Conservation (phyloP, 2,329 filamentous ascomycete genomes). For the Beauveria sp. region DNA sequence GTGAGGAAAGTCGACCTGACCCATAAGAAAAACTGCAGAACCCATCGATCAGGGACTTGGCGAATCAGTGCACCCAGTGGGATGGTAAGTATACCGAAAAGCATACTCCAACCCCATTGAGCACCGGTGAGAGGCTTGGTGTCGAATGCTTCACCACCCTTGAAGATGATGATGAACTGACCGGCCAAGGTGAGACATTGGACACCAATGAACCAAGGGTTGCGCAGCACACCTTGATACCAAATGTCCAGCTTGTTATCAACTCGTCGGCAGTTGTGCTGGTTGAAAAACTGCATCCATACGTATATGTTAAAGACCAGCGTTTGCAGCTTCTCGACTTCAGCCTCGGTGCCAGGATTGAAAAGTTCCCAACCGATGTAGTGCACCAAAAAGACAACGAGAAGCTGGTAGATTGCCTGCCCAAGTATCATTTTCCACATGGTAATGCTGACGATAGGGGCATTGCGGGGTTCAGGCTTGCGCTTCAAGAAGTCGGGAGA, state of each 20-base stretch:
- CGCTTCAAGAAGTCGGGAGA: conserved; percentile 26
- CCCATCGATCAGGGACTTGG: conserved; percentile 30
- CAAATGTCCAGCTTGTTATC: conserved; percentile 75
- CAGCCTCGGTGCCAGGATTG: not conserved
- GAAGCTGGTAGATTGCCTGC: conserved; percentile 64
- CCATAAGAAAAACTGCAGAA: conserved; percentile 21
- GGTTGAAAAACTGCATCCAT: conserved; percentile 87
- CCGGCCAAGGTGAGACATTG: conserved; percentile 60
- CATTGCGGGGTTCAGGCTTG: conserved; percentile 21
- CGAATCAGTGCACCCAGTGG: conserved; percentile 45
- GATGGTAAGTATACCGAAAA: conserved; percentile 60
- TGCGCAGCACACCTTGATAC: conserved; percentile 67
- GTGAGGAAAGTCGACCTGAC: conserved; percentile 16
- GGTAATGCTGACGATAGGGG: conserved; percentile 50
- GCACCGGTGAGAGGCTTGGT: conserved; percentile 51
- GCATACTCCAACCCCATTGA: conserved; percentile 64
- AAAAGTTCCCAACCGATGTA: conserved; percentile 48
- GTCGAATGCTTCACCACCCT: conserved; percentile 61
- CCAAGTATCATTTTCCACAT: conserved; percentile 85
- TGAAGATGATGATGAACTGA: conserved; percentile 64
- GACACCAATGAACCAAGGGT: conserved; percentile 69
- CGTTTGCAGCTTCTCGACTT: conserved; percentile 43
- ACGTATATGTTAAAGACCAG: conserved; percentile 82
- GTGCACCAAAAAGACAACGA: conserved; percentile 54
- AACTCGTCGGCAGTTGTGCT: conserved; percentile 69